Conservation (phyloP, 2,329 filamentous ascomycete species). For the Aspergillus piperis region DNA sequence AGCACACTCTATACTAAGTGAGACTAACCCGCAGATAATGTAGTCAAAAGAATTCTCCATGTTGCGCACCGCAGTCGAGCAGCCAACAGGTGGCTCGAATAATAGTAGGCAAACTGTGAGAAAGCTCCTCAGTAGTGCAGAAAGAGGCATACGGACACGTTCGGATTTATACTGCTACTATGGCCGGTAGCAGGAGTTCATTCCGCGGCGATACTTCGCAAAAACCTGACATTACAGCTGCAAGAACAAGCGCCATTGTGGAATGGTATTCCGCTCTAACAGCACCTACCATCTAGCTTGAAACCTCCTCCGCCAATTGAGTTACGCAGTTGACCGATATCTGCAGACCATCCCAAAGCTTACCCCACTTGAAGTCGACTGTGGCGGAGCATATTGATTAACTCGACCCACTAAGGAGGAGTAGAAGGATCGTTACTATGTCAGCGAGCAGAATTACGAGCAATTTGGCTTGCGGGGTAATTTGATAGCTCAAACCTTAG, state of each 20-base stretch:
- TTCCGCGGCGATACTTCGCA: background rate
- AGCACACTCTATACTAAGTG: background rate
- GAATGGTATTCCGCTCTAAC: background rate
- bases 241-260: background rate
- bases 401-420: background rate
- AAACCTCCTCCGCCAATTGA: background rate
- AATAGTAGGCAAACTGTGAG: background rate
- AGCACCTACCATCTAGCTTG: background rate
- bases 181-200: background rate
- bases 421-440: no score
- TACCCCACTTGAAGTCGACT: background rate
- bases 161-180: background rate
- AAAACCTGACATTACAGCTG: background rate
- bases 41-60: constrained; percentile 27
- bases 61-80: background rate
- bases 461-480: constrained; percentile 2
- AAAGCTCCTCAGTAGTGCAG: background rate
- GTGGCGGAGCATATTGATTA: background rate
- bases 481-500: background rate
- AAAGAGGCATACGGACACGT: background rate
- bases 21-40: constrained; percentile 33
- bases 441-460: background rate
- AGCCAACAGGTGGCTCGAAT: background rate
- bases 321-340: background rate
- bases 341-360: background rate